Base-by-base conservation (phyloP, 352 stramenopile species). In the Pythium rishiriense region DNA sequence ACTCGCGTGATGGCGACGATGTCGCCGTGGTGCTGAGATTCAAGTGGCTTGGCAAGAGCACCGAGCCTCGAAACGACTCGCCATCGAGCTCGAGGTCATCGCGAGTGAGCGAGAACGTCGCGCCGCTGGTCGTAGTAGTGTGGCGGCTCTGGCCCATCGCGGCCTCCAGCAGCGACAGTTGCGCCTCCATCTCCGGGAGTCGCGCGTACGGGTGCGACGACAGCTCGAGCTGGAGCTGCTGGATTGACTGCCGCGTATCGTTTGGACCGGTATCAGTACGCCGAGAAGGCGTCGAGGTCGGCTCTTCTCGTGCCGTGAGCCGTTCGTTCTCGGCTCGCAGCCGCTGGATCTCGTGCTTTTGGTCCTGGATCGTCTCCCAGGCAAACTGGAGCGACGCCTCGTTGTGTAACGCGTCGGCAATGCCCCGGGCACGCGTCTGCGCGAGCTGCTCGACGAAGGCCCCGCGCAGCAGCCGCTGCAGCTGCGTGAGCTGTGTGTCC, bases 381-480 rank as follows among this genome's bases (percentile, higher is more conserved):
- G 79, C 81, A 33, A 90, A 90, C 59, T 90, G 81, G n/a, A 90
- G 58, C 21, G 81, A 90, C 0, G 81, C 74, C 22, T 90, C 81
- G 19, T 78, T 80, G 49, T 72, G 71, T 10, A 75, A 65, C 26
- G 73, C 64, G 29, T 64, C 62, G 1, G 62, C 57, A 0, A 70
- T 22, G 10, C 43, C 58, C 4, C 59, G 41, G 11, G 64, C 64
- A 22, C 51, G 50, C 28, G 55, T 42, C 43, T 66, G 48, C 4
- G 55, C 64, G 5, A 70, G 42, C 48, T 88, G 71, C n/a, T 85
- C 66, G 24, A 90, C 61, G 29, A 90, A 84, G 42, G 85, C 79
- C 0, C 69, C 70, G 6, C 75, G 65, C 43, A 90, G 51, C 58
- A 85, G 72, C 26, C 69, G 25, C 42, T 90, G 81, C 12, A 90